phyloP scores from a whole-genome alignment of 177 flowering plant species.

The Vitis hybrid region DNA sequence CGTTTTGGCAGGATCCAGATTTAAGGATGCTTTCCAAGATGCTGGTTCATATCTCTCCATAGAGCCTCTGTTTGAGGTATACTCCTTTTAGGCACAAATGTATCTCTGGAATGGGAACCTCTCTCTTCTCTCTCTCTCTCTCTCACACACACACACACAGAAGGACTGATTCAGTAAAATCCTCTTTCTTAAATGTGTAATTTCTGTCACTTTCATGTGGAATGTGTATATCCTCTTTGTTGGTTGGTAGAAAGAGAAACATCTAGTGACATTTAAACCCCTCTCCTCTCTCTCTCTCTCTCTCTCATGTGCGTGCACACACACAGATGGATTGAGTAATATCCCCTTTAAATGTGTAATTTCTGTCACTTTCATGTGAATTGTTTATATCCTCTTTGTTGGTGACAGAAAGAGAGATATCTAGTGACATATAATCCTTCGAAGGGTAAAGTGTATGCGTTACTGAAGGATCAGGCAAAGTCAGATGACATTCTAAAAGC shows the following conservation, averaged over 20 bases:
- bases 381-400: conserved; percentile 1
- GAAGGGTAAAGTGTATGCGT: conserved; percentile 83
- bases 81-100: neutral
- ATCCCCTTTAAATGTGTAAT: neutral
- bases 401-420: conserved; percentile 76
- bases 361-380: neutral
- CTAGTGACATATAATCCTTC: conserved; percentile 83
- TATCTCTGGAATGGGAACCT: neutral
- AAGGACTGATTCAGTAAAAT: no score
- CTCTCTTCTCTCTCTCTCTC: neutral
- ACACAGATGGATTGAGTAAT: neutral
- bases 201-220: no score
- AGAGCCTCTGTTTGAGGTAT: conserved; percentile 86
- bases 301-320: neutral
- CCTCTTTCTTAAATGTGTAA: no score
- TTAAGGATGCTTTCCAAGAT: conserved; percentile 95
- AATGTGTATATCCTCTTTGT: no score
- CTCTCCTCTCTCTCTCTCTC: neutral
- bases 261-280: no score
- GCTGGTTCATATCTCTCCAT: conserved; percentile 72
- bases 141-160: neutral
- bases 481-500: conserved; percentile 97
- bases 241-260: no score
- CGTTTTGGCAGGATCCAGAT: conserved; percentile 66
- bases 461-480: conserved; percentile 90